Base-by-base conservation (phyloP, 2,329 filamentous ascomycete genomes). In the Colletotrichum sublineola region DNA sequence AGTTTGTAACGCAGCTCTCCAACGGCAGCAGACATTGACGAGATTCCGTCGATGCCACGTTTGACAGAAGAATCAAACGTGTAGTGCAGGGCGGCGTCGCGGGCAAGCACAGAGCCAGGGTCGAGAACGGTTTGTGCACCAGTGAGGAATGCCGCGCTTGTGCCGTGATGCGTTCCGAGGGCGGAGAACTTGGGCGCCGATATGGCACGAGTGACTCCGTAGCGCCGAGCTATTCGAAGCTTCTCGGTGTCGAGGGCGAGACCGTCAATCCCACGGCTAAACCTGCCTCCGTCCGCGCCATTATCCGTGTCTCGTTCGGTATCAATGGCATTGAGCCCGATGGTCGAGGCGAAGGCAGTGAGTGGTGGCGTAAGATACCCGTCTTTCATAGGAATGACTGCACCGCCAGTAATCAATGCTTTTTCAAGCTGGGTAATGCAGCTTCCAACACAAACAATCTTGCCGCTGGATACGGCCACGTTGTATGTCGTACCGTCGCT, bases 311-410 rank as follows among this genome's bases (percentile, higher is more conserved):
- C 81, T 8, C 82, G 77, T 71, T 93, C 91, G 3, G 85, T 84
- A 65, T 88, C 86, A 58, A 93, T 92, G 52, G 89, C 90, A 74
- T 88, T 88, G 4, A 93, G 84, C 1, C 91, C 91, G 0, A 93
- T 79, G 0, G 83, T 82, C 5, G 89, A 88, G 1, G 87, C 90
- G 44, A 92, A 88, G 1, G 88, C 89, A 4, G 89, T 91, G 74
- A 92, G 86, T 0, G 89, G 83, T 4, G 86, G 83, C 2, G 87
- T 86, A 20, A 93, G 77, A 75, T 92, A 85, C 0, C 91, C 91
- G 73, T 92, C 85, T 18, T 83, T 76, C 5, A 93, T 83, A 3
- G 81, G 66, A 38, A 93, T 78, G 1, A 82, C 77, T 50, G 80
- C 79, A 62, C 77, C 77, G 2, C 80, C 79, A 6, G 2, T 3